Conservation (phyloP, 139 green algal genomes). For the Tetraselmis striata region DNA sequence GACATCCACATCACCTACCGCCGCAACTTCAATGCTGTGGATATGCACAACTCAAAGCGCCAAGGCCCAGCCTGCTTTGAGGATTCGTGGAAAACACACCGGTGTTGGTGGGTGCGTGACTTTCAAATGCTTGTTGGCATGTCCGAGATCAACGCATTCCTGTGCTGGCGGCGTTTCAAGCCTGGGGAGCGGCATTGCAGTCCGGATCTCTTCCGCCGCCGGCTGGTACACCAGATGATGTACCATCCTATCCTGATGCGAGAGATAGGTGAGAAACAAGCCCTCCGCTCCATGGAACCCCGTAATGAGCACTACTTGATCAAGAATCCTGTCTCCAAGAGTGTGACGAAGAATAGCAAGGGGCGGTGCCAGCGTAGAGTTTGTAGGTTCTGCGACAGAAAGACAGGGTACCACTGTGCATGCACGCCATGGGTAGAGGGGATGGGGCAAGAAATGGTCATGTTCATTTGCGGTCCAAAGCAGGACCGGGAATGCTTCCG, state of each 20-base stretch:
- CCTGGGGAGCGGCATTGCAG: neutral
- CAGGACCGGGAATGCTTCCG: too few species aligned
- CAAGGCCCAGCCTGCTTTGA: neutral
- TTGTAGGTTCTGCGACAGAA: too few species aligned
- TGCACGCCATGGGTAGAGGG: too few species aligned
- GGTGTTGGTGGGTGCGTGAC: neutral
- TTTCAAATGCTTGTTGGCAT: neutral
- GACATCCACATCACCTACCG: neutral
- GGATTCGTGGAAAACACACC: neutral
- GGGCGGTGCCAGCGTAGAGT: too few species aligned
- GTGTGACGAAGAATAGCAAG: too few species aligned
- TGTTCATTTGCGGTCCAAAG: too few species aligned
- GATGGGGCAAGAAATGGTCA: too few species aligned
- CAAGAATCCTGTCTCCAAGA: too few species aligned
- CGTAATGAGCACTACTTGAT: too few species aligned
- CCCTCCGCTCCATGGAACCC: neutral
- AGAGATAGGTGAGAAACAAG: neutral
- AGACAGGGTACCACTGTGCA: too few species aligned
- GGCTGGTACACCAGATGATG: neutral
- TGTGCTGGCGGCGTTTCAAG: neutral
- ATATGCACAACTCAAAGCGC: neutral
- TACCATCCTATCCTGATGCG: neutral
- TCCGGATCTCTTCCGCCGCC: neutral
- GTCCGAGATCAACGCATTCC: neutral
- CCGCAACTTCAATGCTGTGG: neutral